Base-by-base conservation (phyloP, 345 rosid species). In the Nephelium lappaceum region DNA sequence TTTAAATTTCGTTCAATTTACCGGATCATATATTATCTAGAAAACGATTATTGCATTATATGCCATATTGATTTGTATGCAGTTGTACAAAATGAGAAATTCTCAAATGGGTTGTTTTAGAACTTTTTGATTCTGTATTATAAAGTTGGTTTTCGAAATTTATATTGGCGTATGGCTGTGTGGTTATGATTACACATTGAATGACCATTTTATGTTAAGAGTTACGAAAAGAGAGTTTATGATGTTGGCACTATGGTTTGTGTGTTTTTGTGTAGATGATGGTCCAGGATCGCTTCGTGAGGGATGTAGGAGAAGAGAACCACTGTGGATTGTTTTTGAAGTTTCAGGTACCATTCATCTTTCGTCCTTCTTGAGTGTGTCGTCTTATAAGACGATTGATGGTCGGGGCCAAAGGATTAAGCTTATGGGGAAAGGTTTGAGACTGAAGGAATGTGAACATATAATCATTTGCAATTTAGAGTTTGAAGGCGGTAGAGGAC, bases 401-500 rank as follows among this genome's bases (percentile, higher is more conserved):
- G 98, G 98, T 16, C 79, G 95, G 70, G 95, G 95, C 31, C 93
- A 92, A n/a, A 78, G 89, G 77, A 85, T 93, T 31, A 94, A 91
- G 83, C 73, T 93, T 69, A 91, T 91, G 0, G 97, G 98, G 67
- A 93, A 93, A 78, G 98, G 99, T 19, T 79, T 93, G 47, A 86
- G 97, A 82, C 81, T 95, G 39, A 94, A 95, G 85, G 96, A 92
- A 79, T 93, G 98, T 19, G 97, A 95, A 67, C 94, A 95, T 77
- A 82, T 93, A 19, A 93, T 93, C 47, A 72, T 95, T 43, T 93
- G 97, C 75, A 95, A 93, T 67, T 77, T 94, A 57, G 95, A 92
- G 76, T 90, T 95, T 11, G 97, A 92, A 91, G 98, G 98, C 14
- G 98, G 98, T n/a, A 87, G 91, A 82, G 95, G 99, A 6, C 92